Evolutionary conservation across 495 filamentous ascomycete species (phyloP), one percentile per base, ranked within the genome.

Genomic region (Barbatosphaeria neglecta): DNA sequence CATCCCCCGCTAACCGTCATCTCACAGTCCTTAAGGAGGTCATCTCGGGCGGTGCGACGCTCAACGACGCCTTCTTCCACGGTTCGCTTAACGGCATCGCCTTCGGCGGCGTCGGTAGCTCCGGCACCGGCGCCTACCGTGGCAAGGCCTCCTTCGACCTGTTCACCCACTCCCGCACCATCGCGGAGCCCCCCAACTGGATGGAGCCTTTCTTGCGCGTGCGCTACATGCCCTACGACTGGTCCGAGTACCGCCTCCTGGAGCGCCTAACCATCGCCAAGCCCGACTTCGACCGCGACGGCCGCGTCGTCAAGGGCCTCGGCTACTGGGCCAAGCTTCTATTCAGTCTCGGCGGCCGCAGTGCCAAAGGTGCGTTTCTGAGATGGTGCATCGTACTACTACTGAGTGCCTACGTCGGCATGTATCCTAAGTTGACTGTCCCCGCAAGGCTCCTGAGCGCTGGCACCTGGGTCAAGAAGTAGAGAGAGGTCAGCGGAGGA

Each of bases 41-140:
- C 50, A 82, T 76, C 27, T 90, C 84, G 6, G 88, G 88, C 37
- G 85, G 88, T 49, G 86, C 80, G 18, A 76, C 81, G 28, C 66
- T 90, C 58, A 94, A 95, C 64, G 88, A 95, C 64, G 70, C 82
- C 43, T 86, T 78, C 55, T 81, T 87, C 64, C 90, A 96, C 67
- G 83, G 74, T 41, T 73, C 70, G 3, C 78, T 94, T 51, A 76
- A 81, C 18, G 87, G 81, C 8, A 67, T 95, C 4, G 71, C 86
- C 43, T 96, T 98, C 58, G 92, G 92, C 50, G 90, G 90, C 56
- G 84, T 98, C 24, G 92, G 92, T 47, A 78, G 86, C 53, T 86
- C 80, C 48, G 90, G 92, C 46, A 73, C 75, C 54, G 92, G 92
- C 44, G 72, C 79, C 9, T 96, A 96, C 70, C 80, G 86, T 54